Conservation (phyloP, 208 protist species). For the Leptomonas seymouri region DNA sequence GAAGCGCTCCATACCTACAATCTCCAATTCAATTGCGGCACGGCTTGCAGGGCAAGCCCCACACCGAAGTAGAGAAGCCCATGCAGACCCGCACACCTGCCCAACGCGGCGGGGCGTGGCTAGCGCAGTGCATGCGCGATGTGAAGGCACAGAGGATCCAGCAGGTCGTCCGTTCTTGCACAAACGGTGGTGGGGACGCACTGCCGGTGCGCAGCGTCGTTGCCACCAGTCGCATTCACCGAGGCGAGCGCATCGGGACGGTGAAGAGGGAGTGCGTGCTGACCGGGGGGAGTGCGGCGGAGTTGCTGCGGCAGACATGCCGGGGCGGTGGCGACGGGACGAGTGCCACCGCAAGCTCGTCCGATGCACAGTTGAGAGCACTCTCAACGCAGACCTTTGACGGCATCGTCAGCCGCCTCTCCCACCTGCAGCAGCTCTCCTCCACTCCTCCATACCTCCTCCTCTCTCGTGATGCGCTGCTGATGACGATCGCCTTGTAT, state of each 20-base stretch:
- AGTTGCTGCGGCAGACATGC: constrained; percentile 38
- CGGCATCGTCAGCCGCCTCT: constrained; percentile 20
- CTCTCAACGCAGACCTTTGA: constrained; percentile 29
- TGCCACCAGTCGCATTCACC: constrained; percentile 45
- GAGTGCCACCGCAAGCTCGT: no score
- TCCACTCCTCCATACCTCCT: constrained; percentile 24
- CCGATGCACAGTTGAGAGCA: constrained; percentile 5
- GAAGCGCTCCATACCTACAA: no score
- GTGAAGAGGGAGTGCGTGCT: constrained; percentile 53
- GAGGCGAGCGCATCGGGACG: constrained; percentile 63
- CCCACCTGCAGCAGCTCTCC: constrained; percentile 12
- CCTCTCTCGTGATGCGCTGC: constrained; percentile 66
- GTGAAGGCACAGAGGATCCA: constrained; percentile 29
- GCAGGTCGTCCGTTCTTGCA: constrained; percentile 22
- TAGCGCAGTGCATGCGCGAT: constrained; percentile 33
- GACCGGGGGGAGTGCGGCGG: constrained; percentile 44
- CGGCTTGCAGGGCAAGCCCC: no score
- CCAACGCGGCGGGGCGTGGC: constrained; percentile 19
- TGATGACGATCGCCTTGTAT: constrained; percentile 61
- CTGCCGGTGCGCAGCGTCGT: constrained; percentile 67
- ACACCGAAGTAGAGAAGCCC: no score
- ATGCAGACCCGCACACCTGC: constrained; percentile 17
- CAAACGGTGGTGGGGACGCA: neutral
- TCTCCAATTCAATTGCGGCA: no score
- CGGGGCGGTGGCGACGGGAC: neutral